phyloP scores from a whole-genome alignment of 2,329 filamentous ascomycete species.

The Zarea fungicola region DNA sequence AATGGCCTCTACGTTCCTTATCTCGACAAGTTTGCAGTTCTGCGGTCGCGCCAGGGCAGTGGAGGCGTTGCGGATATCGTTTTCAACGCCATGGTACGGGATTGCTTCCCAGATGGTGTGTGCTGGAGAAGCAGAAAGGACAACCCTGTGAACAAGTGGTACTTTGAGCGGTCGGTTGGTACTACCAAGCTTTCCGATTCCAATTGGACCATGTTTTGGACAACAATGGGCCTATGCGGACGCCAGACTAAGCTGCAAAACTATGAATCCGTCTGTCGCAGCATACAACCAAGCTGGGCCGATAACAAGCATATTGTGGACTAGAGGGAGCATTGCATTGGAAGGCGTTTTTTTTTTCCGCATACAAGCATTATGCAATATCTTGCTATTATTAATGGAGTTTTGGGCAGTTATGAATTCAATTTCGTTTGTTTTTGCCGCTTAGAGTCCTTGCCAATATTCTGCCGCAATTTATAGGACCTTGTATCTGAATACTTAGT shows the following conservation, averaged over 20 bases:
- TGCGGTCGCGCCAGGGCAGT: constrained; percentile 81
- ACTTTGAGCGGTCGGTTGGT: constrained; percentile 84
- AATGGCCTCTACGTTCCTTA: constrained; percentile 76
- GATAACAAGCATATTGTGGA: constrained; percentile 54
- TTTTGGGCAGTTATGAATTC: neutral
- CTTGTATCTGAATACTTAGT: no score
- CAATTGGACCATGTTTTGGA: constrained; percentile 99
- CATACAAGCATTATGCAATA: neutral
- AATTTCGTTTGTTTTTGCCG: neutral
- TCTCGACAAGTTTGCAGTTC: constrained; percentile 93
- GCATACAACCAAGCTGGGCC: constrained; percentile 58
- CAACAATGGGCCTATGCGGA: constrained; percentile 60
- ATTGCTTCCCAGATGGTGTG: constrained; percentile 82
- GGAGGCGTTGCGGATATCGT: constrained; percentile 93
- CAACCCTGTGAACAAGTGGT: constrained; percentile 99
- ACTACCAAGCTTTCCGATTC: constrained; percentile 75
- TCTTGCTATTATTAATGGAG: no score
- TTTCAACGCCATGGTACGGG: constrained; percentile 90
- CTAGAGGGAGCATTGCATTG: constrained; percentile 26
- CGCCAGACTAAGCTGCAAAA: constrained; percentile 54
- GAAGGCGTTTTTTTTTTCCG: constrained; percentile 9
- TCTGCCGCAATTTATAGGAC: neutral
- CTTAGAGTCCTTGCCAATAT: neutral
- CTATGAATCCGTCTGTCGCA: constrained; percentile 70
- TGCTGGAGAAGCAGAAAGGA: constrained; percentile 87